A percentile compares a stretch with the other conserved stretches of the same genome.
Conservation (phyloP, 257 asterid genomes). For the Henckelia pumila region DNA sequence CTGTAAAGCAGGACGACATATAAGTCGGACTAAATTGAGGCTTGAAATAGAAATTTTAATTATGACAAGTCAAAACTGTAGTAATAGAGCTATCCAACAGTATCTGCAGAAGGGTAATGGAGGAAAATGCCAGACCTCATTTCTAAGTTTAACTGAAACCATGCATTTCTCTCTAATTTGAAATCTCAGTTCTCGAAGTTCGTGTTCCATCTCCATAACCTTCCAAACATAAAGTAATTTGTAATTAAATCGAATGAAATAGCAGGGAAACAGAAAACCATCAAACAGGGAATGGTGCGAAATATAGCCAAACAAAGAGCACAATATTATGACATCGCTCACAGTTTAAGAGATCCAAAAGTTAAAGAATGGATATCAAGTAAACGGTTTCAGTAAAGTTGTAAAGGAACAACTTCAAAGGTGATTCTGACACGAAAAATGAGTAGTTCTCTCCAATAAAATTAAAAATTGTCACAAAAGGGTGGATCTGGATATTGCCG, state of each 20-base stretch:
- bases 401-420: no score
- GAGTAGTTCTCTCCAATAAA: no score
- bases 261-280: not conserved
- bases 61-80: not conserved
- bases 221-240: slow-evolving; percentile 24
- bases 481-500: no score
- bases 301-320: not conserved
- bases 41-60: not conserved
- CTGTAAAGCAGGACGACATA: slow-evolving; percentile 38
- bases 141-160: slow-evolving; percentile 67
- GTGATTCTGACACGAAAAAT: no score
- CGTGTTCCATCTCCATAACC: slow-evolving; percentile 97
- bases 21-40: slow-evolving; percentile 1
- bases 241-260: not conserved
- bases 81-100: not conserved
- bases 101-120: not conserved
- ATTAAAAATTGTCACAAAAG: no score
- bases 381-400: no score
- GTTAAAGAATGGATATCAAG: not conserved
- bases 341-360: not conserved
- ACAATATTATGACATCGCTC: not conserved
- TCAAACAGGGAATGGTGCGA: not conserved
- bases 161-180: slow-evolving; percentile 75
- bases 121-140: slow-evolving; percentile 53
- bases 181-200: slow-evolving; percentile 74